These are phyloP conservation scores for Rhizopogon roseolus DNA, from an alignment of 768 basidiomycete genomes.

Conservation along the genomic window DNA sequence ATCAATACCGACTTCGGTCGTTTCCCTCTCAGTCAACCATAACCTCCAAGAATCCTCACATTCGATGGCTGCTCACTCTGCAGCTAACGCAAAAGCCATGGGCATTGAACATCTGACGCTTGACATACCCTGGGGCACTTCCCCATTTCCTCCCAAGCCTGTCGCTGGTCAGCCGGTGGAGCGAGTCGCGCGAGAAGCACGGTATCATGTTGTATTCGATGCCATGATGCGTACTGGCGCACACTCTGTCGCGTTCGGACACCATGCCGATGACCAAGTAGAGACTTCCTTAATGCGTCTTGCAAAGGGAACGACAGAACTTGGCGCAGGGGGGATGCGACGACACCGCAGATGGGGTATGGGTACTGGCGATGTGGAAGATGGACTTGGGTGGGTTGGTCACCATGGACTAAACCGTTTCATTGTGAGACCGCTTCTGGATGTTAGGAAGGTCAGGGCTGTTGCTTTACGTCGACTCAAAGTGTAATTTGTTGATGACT, in stretches of 20 bases:
- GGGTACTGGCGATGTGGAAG: conserved; percentile 38
- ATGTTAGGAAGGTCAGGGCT: conserved; percentile 57
- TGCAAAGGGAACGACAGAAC: conserved; percentile 46
- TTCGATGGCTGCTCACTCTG: conserved; percentile 50
- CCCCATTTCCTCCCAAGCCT: conserved; percentile 48
- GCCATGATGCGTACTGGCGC: conserved; percentile 35
- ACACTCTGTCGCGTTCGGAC: conserved; percentile 56
- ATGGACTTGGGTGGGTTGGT: conserved; percentile 38
- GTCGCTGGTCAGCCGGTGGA: conserved; percentile 41
- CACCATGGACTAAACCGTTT: conserved; percentile 58
- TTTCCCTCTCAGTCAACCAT: conserved; percentile 70
- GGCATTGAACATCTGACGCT: conserved; percentile 43
- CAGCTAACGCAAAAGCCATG: conserved; percentile 32
- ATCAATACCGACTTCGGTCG: conserved; percentile 23
- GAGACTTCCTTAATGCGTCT: conserved; percentile 76
- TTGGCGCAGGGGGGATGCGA: conserved; percentile 68
- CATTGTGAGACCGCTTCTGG: conserved; percentile 68
- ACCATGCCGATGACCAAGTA: conserved; percentile 81
- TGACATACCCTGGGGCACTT: conserved; percentile 53
- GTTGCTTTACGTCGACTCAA: not conserved
- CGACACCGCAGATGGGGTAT: conserved; percentile 72
- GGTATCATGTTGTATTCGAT: conserved; percentile 49
- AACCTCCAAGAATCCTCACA: conserved; percentile 54
- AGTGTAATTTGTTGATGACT: conserved; percentile 2
- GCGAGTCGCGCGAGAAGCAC: conserved; percentile 49